Evolutionary conservation across 2,329 filamentous ascomycete genomes (phyloP).

Genomic region (Fusarium bulbicola): DNA sequence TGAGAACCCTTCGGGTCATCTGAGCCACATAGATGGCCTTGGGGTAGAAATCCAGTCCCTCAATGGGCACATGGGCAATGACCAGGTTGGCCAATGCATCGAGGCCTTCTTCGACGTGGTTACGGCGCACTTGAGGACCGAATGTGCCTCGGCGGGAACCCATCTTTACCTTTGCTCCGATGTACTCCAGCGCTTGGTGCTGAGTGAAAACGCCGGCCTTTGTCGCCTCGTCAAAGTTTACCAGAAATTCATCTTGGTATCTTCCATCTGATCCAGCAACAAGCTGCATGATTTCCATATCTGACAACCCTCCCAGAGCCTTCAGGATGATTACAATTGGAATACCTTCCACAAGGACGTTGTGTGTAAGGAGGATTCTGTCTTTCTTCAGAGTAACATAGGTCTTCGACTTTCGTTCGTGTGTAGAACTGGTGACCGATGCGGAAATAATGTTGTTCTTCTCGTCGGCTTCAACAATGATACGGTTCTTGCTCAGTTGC

Average conservation of each 20-base stretch:
- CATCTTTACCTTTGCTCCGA: conserved; percentile 88
- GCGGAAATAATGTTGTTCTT: conserved; percentile 95
- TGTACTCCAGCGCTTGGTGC: conserved; percentile 93
- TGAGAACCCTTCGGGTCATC: conserved; percentile 95
- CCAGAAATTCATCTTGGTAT: conserved; percentile 93
- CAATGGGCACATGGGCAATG: conserved; percentile 92
- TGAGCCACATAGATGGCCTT: conserved; percentile 96
- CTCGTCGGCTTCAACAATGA: conserved; percentile 92
- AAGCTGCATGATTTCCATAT: conserved; percentile 92
- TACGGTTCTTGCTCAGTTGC: conserved; percentile 97
- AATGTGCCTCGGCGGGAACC: conserved; percentile 71
- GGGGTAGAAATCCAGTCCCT: conserved; percentile 92
- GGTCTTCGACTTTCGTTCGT: conserved; percentile 97
- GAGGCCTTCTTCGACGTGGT: conserved; percentile 88
- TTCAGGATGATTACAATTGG: conserved; percentile 94
- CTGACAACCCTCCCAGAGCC: conserved; percentile 90
- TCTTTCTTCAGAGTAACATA: conserved; percentile 97
- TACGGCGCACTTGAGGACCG: conserved; percentile 70
- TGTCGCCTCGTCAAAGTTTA: conserved; percentile 93
- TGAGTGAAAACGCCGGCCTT: conserved; percentile 89
- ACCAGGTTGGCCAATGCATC: conserved; percentile 93
- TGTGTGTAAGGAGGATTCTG: conserved; percentile 87
- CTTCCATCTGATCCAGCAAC: conserved; percentile 86
- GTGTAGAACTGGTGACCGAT: conserved; percentile 96
- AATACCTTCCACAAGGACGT: conserved; percentile 91